Percentiles rank a stretch among this genome's conserved stretches.
These are phyloP conservation scores for Ceratobasidium sp. DNA, from an alignment of 1,284 basidiomycete genomes.

Conservation along the genomic window DNA sequence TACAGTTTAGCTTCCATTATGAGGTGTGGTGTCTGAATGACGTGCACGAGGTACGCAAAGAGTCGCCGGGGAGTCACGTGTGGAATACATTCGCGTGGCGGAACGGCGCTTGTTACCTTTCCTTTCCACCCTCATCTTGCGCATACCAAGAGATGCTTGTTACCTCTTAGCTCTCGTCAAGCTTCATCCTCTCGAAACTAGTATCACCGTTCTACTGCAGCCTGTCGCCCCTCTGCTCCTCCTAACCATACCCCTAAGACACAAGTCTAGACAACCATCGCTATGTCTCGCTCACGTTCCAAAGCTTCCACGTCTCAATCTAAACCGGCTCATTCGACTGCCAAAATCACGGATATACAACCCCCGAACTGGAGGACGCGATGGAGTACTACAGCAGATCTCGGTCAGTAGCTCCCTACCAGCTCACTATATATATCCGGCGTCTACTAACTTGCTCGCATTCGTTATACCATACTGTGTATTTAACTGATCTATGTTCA, in stretches of 20 bases:
- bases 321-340: slow-evolving; percentile 6
- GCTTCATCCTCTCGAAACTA: not conserved
- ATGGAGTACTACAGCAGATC: slow-evolving; percentile 64
- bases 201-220: too few species aligned
- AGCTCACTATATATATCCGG: not conserved
- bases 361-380: slow-evolving; percentile 48
- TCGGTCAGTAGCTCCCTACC: slow-evolving; percentile 64
- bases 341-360: slow-evolving; percentile 45
- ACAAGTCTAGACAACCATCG: not conserved
- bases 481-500: too few species aligned
- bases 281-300: slow-evolving; percentile 22
- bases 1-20: slow-evolving; percentile 69
- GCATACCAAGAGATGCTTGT: not conserved
- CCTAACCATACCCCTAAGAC: not conserved
- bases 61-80: not conserved
- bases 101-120: not conserved
- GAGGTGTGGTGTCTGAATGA: slow-evolving; percentile 40
- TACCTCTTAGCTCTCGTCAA: not conserved
- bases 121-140: not conserved
- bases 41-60: not conserved
- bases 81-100: not conserved
- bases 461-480: too few species aligned
- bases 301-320: not conserved
- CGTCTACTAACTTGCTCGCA: too few species aligned
- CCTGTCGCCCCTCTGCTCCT: too few species aligned